Evolutionary conservation across 164 flowering plant species (phyloP).

Genomic region (Liriodendron chinense): DNA sequence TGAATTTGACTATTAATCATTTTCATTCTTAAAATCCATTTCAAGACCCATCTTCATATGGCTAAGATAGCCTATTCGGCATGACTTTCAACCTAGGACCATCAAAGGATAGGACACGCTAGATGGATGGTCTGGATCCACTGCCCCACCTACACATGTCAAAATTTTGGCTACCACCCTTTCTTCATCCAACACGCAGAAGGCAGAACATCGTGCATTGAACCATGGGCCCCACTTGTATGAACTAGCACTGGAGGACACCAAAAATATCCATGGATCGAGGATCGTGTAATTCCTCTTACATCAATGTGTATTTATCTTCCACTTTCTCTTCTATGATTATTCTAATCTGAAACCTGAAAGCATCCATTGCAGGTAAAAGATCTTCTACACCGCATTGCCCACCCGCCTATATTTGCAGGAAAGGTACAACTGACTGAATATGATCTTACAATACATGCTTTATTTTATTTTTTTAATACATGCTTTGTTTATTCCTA

Average conservation of each 20-base stretch:
- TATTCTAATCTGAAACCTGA: background rate
- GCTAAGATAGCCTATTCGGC: too few species aligned
- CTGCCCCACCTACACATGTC: too few species aligned
- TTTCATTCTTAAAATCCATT: too few species aligned
- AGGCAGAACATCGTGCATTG: background rate
- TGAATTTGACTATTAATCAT: too few species aligned
- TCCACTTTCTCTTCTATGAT: background rate
- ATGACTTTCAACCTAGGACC: too few species aligned
- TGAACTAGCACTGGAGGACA: background rate
- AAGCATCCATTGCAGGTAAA: background rate
- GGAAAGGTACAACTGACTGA: background rate
- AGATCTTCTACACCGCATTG: background rate
- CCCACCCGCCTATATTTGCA: background rate
- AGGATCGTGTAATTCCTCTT: background rate
- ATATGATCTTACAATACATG: background rate
- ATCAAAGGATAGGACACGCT: too few species aligned
- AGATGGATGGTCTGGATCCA: too few species aligned
- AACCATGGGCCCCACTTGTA: background rate
- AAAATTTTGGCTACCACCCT: too few species aligned
- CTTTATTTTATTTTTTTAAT: too few species aligned
- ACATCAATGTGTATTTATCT: background rate
- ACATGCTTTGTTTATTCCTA: background rate
- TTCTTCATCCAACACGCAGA: too few species aligned
- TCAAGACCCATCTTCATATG: too few species aligned
- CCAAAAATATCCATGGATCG: background rate